Conservation (phyloP, 1,284 basidiomycete genomes). For the Puccinia coronata region DNA sequence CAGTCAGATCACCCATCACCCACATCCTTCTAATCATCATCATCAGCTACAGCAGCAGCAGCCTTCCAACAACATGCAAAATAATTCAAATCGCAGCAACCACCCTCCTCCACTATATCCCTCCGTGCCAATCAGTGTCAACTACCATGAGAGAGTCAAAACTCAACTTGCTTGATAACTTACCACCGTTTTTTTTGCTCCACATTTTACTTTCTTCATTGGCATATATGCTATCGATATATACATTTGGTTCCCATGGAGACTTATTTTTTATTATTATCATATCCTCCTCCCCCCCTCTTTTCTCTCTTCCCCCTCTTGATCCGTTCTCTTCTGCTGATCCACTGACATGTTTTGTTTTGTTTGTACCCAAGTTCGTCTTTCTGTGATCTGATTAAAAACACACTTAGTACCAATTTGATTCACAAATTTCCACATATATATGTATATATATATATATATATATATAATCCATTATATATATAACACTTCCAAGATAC, state of each 20-base stretch:
- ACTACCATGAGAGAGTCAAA: conserved; percentile 47
- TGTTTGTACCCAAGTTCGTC: conserved; percentile 19
- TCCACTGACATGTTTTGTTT: background rate
- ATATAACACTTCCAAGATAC: no score
- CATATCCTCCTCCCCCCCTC: no score
- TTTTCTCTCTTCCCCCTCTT: background rate
- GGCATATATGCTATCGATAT: no score
- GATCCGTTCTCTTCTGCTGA: background rate
- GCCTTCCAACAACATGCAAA: conserved; percentile 12
- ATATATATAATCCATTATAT: background rate
- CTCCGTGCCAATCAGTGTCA: conserved; percentile 37
- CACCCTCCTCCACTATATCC: conserved; percentile 42
- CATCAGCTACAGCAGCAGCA: conserved; percentile 11
- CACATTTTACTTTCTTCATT: background rate
- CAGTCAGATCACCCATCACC: conserved; percentile 5
- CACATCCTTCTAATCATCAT: background rate
- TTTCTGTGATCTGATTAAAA: conserved; percentile 18
- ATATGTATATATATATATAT: background rate
- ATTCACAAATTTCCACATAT: background rate
- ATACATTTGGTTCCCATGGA: background rate
- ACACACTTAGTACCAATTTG: background rate
- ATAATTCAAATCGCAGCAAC: background rate
- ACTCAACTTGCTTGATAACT: conserved; percentile 34
- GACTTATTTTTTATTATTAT: no score
- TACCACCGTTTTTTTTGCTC: background rate